Conservation (phyloP, 108 stramenopile species). For the Nannochloropsis salina region DNA sequence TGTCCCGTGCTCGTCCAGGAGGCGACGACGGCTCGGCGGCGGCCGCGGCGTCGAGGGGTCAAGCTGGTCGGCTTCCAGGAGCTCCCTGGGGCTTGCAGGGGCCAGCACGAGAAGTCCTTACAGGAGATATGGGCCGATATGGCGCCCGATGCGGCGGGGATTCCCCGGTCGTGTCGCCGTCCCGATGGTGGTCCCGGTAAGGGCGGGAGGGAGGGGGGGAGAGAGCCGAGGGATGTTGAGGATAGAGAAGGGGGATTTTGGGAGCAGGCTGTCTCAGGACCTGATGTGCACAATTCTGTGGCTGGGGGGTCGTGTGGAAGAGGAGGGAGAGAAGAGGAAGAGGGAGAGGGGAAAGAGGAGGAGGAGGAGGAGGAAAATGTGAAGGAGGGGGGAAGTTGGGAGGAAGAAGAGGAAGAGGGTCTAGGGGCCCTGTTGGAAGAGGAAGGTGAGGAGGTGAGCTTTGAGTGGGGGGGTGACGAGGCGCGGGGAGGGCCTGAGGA, state of each 20-base stretch:
- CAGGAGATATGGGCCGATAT: background rate
- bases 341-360: background rate
- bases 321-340: background rate
- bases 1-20: background rate
- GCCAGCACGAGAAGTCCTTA: background rate
- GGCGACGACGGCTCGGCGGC: background rate
- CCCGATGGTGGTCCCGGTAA: too few relatives aligned
- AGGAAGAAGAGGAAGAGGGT: background rate
- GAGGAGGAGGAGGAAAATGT: background rate
- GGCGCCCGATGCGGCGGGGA: background rate
- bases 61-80: background rate
- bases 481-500: background rate
- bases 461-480: conserved; percentile 7
- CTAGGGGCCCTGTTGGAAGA: background rate
- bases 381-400: background rate
- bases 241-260: background rate
- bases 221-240: background rate
- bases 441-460: background rate
- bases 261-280: too few relatives aligned
- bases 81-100: background rate
- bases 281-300: too few relatives aligned
- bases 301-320: too few relatives aligned
- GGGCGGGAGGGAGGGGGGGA: background rate
- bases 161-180: too few relatives aligned
- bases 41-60: background rate